Conservation (phyloP, 2,329 filamentous ascomycete species). For the Fonsecaea erecta region DNA sequence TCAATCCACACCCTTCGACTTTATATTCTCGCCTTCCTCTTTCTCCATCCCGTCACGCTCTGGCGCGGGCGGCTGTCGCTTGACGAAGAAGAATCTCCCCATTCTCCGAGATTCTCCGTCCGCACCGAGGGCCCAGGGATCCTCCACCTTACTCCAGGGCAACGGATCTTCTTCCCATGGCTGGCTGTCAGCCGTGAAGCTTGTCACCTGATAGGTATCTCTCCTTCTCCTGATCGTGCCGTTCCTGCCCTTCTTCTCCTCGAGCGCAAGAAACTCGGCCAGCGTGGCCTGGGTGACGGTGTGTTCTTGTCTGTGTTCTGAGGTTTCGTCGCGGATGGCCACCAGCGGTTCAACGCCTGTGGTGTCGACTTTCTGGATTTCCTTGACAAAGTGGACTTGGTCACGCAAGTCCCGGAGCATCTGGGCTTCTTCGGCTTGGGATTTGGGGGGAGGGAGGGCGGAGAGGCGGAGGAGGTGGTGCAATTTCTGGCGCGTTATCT, state of each 20-base stretch:
- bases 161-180: constrained; percentile 39
- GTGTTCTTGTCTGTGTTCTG: constrained; percentile 45
- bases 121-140: constrained; percentile 69
- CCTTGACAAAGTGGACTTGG: constrained; percentile 88
- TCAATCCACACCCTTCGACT: not conserved
- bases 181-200: not conserved
- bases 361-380: constrained; percentile 80
- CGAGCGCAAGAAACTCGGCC: constrained; percentile 46
- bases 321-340: constrained; percentile 75
- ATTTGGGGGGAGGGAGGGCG: constrained; percentile 73
- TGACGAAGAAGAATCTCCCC: constrained; percentile 78
- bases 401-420: constrained; percentile 77
- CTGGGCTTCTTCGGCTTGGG: constrained; percentile 63
- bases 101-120: constrained; percentile 67
- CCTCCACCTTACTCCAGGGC: constrained; percentile 49
- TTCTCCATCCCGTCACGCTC: not conserved
- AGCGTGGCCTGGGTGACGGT: constrained; percentile 47
- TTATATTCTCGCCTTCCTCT: constrained; percentile 3
- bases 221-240: constrained; percentile 55
- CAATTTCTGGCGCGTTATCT: constrained; percentile 70
- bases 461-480: constrained; percentile 87
- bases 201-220: constrained; percentile 34
- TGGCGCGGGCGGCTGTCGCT: constrained; percentile 42
- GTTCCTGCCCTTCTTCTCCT: constrained; percentile 48
- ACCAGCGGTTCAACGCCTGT: constrained; percentile 72